Conservation (phyloP, 768 basidiomycete genomes). For the Suillus lakei region DNA sequence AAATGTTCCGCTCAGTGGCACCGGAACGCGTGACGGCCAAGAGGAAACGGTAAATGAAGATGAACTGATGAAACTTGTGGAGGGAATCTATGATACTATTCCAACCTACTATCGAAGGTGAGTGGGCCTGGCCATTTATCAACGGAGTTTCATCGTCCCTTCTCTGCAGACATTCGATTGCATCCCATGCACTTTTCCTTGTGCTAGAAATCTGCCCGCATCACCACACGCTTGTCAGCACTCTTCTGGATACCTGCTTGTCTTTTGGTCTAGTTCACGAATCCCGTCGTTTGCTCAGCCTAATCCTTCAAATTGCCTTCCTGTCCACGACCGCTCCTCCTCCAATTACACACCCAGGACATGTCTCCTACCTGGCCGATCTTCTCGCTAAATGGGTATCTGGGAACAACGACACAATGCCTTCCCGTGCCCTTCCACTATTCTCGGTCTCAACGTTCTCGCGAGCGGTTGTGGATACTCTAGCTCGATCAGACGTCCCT, state of each 20-base stretch:
- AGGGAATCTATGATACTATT: constrained; percentile 55
- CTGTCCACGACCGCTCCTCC: constrained; percentile 30
- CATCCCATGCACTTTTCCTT: constrained; percentile 57
- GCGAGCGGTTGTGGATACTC: constrained; percentile 19
- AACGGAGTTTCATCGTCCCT: constrained; percentile 9
- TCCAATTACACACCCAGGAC: constrained; percentile 47
- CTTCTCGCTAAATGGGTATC: constrained; percentile 46
- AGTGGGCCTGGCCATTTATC: constrained; percentile 13
- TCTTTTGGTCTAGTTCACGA: constrained; percentile 47
- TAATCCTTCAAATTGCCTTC: constrained; percentile 46
- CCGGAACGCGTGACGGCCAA: constrained; percentile 20
- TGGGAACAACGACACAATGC: constrained; percentile 11
- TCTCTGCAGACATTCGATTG: constrained; percentile 47
- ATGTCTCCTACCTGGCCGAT: constrained; percentile 51
- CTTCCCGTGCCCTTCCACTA: constrained; percentile 6
- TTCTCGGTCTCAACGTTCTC: constrained; percentile 36
- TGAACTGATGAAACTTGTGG: constrained; percentile 28
- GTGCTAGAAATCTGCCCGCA: constrained; percentile 49
- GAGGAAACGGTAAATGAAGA: constrained; percentile 30
- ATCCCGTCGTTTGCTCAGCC: constrained; percentile 46
- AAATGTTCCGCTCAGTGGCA: constrained; percentile 40
- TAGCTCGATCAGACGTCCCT: constrained; percentile 28
- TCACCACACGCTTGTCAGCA: constrained; percentile 52
- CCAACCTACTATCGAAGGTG: constrained; percentile 59
- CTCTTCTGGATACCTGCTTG: constrained; percentile 56